phyloP scores from a whole-genome alignment of 2,329 filamentous ascomycete genomes.

The Fulvia fulva region DNA sequence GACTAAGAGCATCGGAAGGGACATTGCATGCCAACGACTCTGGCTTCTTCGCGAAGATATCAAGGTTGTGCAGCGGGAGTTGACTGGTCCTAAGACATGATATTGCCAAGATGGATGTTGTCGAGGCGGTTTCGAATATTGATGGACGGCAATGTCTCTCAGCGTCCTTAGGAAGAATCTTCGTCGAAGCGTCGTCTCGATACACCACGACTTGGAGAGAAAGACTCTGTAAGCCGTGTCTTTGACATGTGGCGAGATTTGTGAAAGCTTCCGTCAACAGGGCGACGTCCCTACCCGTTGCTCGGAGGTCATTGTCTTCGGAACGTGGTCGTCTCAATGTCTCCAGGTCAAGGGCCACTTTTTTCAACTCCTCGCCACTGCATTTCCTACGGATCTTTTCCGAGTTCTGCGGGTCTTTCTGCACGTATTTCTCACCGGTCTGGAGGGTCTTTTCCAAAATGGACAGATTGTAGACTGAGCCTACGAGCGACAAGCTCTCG shows the following conservation, averaged over 20 bases:
- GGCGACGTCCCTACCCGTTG: background rate
- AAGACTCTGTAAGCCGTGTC: background rate
- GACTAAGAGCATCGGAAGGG: too few relatives aligned
- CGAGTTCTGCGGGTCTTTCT: too few relatives aligned
- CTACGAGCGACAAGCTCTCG: slow-evolving; percentile 8
- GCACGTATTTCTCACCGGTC: background rate
- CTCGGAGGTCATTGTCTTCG: background rate
- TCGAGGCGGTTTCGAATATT: too few relatives aligned
- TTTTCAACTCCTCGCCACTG: background rate
- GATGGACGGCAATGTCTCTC: too few relatives aligned
- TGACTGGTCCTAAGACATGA: too few relatives aligned
- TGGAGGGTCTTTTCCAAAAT: slow-evolving; percentile 1
- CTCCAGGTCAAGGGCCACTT: background rate
- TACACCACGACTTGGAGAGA: background rate
- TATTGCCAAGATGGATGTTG: too few relatives aligned
- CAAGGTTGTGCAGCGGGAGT: too few relatives aligned
- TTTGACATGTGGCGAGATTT: background rate
- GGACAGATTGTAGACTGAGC: slow-evolving; percentile 7
- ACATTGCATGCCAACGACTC: too few relatives aligned
- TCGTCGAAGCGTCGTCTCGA: background rate
- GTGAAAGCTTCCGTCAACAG: background rate
- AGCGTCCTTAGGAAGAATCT: too few relatives aligned
- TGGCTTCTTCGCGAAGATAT: too few relatives aligned
- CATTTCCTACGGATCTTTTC: background rate
- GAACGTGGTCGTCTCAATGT: background rate